These are phyloP conservation scores for Periconia digitata DNA, from an alignment of 2,329 filamentous ascomycete genomes.

Conservation along the genomic window DNA sequence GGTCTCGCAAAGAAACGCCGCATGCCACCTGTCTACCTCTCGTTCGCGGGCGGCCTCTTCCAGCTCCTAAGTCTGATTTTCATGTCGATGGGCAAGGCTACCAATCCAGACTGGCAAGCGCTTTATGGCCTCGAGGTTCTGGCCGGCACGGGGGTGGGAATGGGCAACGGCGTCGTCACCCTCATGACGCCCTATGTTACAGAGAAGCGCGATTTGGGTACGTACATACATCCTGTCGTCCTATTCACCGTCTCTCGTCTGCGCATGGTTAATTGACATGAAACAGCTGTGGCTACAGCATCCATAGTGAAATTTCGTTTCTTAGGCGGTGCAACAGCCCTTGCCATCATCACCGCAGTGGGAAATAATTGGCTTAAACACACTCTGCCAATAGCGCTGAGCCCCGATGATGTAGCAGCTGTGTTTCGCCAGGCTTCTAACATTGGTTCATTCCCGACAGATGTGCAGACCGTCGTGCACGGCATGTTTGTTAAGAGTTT, in stretches of 20 bases:
- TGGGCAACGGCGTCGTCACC: neutral
- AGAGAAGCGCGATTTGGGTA: neutral
- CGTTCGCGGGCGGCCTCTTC: neutral
- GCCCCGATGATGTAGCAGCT: neutral
- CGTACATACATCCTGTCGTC: neutral
- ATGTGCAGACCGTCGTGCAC: neutral
- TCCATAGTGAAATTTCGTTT: neutral
- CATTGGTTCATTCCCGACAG: neutral
- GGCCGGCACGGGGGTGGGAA: neutral
- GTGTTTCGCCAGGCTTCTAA: neutral
- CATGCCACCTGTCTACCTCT: neutral
- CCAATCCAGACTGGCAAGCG: neutral
- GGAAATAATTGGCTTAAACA: neutral
- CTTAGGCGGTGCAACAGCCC: constrained; percentile 1
- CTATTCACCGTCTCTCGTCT: neutral
- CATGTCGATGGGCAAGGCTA: neutral
- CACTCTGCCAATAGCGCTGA: neutral
- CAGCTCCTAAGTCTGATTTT: neutral
- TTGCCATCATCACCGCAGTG: neutral
- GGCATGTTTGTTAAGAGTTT: neutral
- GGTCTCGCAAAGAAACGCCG: neutral
- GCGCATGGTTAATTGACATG: neutral
- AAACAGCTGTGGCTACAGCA: neutral
- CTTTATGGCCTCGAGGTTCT: neutral
- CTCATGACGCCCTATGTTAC: neutral